Conservation (phyloP, 139 green algal species). For the Tetraselmis striata region DNA sequence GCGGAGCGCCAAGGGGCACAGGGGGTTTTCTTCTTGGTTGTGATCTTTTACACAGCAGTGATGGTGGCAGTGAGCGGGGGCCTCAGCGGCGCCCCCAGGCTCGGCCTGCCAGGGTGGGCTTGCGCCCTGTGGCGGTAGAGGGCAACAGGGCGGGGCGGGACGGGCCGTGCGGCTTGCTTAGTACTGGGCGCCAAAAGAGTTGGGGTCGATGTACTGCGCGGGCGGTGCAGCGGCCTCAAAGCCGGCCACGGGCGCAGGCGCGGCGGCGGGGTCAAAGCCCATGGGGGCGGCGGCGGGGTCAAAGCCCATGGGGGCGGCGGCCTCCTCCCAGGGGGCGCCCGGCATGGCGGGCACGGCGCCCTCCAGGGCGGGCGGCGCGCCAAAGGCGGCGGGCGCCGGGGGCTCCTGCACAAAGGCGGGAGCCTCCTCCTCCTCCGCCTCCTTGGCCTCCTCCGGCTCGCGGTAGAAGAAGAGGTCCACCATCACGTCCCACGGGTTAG, state of each 20-base stretch:
- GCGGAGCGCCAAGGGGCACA: too few relatives aligned
- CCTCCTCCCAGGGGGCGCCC: background rate
- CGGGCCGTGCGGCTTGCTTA: too few relatives aligned
- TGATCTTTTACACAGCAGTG: too few relatives aligned
- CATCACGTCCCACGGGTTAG: slow-evolving; percentile 85
- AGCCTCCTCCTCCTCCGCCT: slow-evolving; percentile 47
- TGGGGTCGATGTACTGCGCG: background rate
- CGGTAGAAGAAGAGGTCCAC: slow-evolving; percentile 99
- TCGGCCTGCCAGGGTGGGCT: too few relatives aligned
- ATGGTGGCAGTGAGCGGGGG: too few relatives aligned
- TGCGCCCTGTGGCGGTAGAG: too few relatives aligned
- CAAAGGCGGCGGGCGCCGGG: background rate
- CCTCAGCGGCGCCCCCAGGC: too few relatives aligned
- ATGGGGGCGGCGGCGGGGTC: background rate
- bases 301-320: background rate
- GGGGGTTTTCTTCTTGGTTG: too few relatives aligned
- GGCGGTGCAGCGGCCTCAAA: background rate
- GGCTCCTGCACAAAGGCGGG: slow-evolving; percentile 1
- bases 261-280: background rate
- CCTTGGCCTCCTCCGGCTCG: slow-evolving; percentile 80
- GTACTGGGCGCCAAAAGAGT: background rate
- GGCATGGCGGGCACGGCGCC: background rate
- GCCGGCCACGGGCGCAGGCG: background rate
- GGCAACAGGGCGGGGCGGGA: too few relatives aligned
- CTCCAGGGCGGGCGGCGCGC: background rate